Evolutionary conservation across 2,329 filamentous ascomycete species (phyloP).

Genomic region (Alternaria panax): DNA sequence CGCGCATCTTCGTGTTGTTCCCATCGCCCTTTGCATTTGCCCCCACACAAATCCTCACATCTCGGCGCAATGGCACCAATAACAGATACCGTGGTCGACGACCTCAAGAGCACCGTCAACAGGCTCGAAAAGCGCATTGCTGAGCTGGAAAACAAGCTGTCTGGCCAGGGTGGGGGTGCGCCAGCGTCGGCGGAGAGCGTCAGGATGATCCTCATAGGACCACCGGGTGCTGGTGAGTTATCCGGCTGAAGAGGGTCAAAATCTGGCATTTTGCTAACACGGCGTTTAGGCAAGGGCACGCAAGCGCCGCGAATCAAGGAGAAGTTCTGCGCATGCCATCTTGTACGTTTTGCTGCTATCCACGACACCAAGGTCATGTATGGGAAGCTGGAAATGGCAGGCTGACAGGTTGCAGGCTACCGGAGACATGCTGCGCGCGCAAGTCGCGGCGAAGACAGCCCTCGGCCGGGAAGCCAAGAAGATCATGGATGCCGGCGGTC

Average conservation of each 20-base stretch:
- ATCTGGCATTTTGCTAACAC: conserved; percentile 32
- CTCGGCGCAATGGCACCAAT: conserved; percentile 78
- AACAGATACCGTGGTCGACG: conserved; percentile 79
- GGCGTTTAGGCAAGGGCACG: conserved; percentile 86
- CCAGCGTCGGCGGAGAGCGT: conserved; percentile 67
- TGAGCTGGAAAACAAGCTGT: conserved; percentile 78
- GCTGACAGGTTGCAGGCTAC: conserved; percentile 72
- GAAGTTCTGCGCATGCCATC: conserved; percentile 94
- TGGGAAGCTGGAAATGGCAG: background rate
- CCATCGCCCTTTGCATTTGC: conserved; percentile 16
- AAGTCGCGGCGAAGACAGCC: conserved; percentile 96
- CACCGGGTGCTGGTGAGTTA: conserved; percentile 89
- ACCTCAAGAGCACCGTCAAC: conserved; percentile 83
- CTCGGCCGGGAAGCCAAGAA: conserved; percentile 98
- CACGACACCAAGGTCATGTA: background rate
- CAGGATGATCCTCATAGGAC: conserved; percentile 97
- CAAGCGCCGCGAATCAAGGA: conserved; percentile 99
- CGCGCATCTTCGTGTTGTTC: conserved; percentile 23
- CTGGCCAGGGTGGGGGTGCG: conserved; percentile 44
- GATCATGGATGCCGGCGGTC: conserved; percentile 98
- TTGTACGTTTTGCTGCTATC: conserved; percentile 66
- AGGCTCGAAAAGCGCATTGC: conserved; percentile 86
- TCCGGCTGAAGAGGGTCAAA: background rate
- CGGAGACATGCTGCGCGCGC: conserved; percentile 97
- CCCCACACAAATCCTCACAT: conserved; percentile 16